Percentiles rank a stretch among this genome's conserved stretches.
These are phyloP conservation scores for Alloteropsis semialata DNA, from an alignment of 176 grass and related monocot genomes.

Conservation along the genomic window DNA sequence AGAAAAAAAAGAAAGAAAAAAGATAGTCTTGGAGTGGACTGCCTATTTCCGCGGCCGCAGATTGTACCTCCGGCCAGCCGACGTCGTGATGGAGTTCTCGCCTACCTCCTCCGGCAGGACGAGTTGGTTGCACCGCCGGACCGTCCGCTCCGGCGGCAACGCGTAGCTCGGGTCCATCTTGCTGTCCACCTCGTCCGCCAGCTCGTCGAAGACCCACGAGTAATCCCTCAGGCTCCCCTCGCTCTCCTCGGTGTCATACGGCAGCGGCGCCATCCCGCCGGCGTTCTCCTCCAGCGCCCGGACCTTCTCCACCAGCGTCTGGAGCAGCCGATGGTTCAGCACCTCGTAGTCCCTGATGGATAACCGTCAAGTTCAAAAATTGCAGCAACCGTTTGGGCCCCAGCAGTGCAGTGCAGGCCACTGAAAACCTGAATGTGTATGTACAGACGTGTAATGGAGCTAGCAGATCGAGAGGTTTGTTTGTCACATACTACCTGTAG, in stretches of 20 bases:
- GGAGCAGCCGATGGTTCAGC: constrained; percentile 40
- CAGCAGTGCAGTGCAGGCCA: no score
- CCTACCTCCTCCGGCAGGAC: constrained; percentile 26
- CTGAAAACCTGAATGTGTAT: not conserved
- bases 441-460: no score
- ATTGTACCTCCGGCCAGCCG: constrained; percentile 31
- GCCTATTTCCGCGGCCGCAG: constrained; percentile 25
- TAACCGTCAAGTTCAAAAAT: not conserved
- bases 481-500: constrained; percentile 25
- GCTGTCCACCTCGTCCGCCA: constrained; percentile 40
- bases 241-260: constrained; percentile 9
- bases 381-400: no score
- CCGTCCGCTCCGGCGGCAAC: not conserved
- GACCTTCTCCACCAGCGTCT: constrained; percentile 48
- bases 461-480: not conserved
- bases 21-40: not conserved
- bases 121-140: not conserved
- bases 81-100: constrained; percentile 41
- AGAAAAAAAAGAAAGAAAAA: no score
- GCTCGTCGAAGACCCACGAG: constrained; percentile 50
- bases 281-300: constrained; percentile 24
- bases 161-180: constrained; percentile 18
- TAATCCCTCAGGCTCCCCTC: constrained; percentile 35
- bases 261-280: not conserved
- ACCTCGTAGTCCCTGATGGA: constrained; percentile 30